Base-by-base conservation (phyloP, 805 yeast species). In the Nakazawaea anatomiae region DNA sequence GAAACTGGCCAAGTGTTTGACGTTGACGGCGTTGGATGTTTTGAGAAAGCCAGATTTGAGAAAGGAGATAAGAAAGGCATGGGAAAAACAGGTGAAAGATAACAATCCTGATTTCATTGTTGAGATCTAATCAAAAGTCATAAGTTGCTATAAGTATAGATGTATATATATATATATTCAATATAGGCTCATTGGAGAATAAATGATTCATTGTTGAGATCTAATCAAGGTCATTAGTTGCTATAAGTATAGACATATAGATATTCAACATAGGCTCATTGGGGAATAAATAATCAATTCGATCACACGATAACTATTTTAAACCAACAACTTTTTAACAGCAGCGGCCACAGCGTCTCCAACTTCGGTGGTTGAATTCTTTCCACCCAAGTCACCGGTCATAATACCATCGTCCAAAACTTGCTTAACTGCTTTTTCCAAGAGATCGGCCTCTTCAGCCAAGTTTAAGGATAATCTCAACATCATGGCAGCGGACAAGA, bases 401-500 rank as follows among this genome's bases (percentile, higher is more conserved):
- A 91, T 86, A 56, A 92, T 69, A 57, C 95, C 96, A 35, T 77
- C 59, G 63, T 90, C 97, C 54, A 94, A 74, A 39, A 89, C 96
- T 55, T 73, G 74, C 55, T 80, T 80, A 32, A 94, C 98, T 18
- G 98, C 98, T 60, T 77, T 71, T 72, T 92, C 98, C 60, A 94
- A 74, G 14, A 90, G 94, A 54, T 78, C 82, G 57, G 97, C 98
- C 69, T 89, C 97, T 56, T 84, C 81, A 53, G 79, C 79, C 63
- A 89, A 71, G 66, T 89, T 84, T 66, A 94, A 80, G 18, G 97
- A 90, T 56, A 94, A 79, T 63, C 92, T 82, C 72, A 94, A 79
- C 98, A 94, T 94, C 96, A 94, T 87, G 34, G 98, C 98, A 10
- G 89, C 96, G 29, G 97, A 90, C 62, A 94, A 78, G 60, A 92